Base-by-base conservation (phyloP, 2,329 filamentous ascomycete genomes). In the Pseudocercospora cruenta region DNA sequence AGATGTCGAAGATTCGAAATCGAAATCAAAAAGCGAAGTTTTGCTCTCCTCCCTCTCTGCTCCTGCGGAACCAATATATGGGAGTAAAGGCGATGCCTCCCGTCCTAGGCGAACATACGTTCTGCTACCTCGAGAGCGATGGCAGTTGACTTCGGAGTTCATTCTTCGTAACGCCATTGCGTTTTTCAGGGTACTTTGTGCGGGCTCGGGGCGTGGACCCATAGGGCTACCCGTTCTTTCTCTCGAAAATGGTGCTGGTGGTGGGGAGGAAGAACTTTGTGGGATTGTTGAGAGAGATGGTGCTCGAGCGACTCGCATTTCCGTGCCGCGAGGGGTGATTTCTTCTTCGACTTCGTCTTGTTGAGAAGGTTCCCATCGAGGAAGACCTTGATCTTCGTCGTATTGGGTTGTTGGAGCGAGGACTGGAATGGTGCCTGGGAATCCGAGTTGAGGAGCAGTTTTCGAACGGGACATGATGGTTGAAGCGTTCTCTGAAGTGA, bases 161-260 rank as follows among this genome's bases (percentile, higher is more conserved):
- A 82, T 82, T 21, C 80, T 75, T 5, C 81, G 73, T 3, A 82
- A 73, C 19, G 77, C 77, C 65, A 75, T 74, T 49, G 81, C 79
- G 7, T 78, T 79, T 33, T 76, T 75, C 14, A 79, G 76, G 4
- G 82, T 70, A 12, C 77, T 76, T 61, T 76, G 76, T 1, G 77
- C 75, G 2, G 80, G 78, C 8, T 73, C 74, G 1, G 68, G 64
- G 54, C 80, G 77, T 0, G 80, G 80, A 28, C 74, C 74, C 16
- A 66, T 51, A 21, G 51, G 51, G 14, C 51, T 55, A 1, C 1
- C 10, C 1, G 51, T 55, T 26, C 51, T 12, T 55, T 49, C 45
- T 49, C 45, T 21, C 4, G 45, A 49, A 6, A 24, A 33, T 57
- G 24, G 54, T 7, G 58, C 24, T 3, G 51, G 19, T 54, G 63